Percentiles rank a stretch among this genome's conserved stretches.
Evolutionary conservation across 257 asterid genomes (phyloP).

Genomic region (Solanum peruvianum): DNA sequence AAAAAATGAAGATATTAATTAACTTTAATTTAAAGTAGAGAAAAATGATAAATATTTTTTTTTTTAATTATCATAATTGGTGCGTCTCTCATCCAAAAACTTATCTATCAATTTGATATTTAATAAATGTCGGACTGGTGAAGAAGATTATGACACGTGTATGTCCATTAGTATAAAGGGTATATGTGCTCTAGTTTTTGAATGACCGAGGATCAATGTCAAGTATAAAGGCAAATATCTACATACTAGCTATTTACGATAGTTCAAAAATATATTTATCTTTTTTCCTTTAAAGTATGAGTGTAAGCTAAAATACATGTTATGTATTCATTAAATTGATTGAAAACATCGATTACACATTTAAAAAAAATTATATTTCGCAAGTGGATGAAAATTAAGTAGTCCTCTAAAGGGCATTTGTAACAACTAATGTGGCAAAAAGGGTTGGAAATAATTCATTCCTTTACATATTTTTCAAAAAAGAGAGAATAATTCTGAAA

Average conservation of each 20-base stretch:
- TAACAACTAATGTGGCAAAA: background rate
- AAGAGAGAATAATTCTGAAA: background rate
- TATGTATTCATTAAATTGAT: background rate
- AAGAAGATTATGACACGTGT: too few species aligned
- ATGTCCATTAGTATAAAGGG: too few species aligned
- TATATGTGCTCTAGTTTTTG: too few species aligned
- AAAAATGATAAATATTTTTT: too few species aligned
- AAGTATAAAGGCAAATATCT: too few species aligned
- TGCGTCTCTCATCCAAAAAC: fast-evolving
- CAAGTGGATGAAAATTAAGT: background rate
- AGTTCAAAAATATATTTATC: too few species aligned
- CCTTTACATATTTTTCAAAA: background rate
- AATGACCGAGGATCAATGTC: too few species aligned
- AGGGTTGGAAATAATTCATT: background rate
- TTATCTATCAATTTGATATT: too few species aligned
- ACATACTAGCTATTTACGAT: too few species aligned
- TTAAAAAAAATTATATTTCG: background rate
- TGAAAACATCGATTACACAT: background rate
- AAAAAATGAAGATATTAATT: background rate
- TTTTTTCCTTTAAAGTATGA: background rate
- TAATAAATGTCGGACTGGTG: too few species aligned
- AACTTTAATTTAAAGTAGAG: background rate
- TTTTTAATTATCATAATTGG: too few species aligned
- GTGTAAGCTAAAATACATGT: background rate
- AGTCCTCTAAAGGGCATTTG: background rate